Conservation (phyloP, 495 filamentous ascomycete genomes). For the Tuber melanosporum region DNA sequence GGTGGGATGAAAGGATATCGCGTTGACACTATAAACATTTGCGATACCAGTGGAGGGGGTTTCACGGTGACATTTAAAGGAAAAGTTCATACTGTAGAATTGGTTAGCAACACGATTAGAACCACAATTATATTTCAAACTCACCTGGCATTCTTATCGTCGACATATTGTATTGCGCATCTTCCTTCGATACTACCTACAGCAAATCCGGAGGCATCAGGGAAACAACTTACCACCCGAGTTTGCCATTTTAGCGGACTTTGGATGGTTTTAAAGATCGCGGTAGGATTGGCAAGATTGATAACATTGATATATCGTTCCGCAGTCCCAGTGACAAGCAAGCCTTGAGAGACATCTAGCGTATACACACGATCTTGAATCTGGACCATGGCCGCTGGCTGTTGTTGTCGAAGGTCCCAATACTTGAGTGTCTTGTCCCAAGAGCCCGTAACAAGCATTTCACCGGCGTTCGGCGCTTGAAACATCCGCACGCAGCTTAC, state of each 20-base stretch:
- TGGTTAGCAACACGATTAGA: not conserved
- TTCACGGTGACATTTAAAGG: slow-evolving; percentile 91
- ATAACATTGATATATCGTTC: slow-evolving; percentile 85
- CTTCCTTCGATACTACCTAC: slow-evolving; percentile 85
- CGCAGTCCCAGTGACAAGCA: slow-evolving; percentile 77
- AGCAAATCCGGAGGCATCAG: slow-evolving; percentile 76
- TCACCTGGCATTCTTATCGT: slow-evolving; percentile 74
- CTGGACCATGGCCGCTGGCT: slow-evolving; percentile 58
- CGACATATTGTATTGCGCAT: slow-evolving; percentile 81
- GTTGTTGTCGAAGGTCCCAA: slow-evolving; percentile 74
- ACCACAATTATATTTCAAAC: slow-evolving; percentile 15
- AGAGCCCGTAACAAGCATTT: slow-evolving; percentile 76
- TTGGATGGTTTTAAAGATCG: slow-evolving; percentile 77
- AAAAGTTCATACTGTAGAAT: slow-evolving; percentile 64
- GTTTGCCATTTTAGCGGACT: slow-evolving; percentile 87
- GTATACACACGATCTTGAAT: slow-evolving; percentile 80
- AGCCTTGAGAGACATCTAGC: slow-evolving; percentile 74
- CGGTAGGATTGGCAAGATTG: slow-evolving; percentile 68
- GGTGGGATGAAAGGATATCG: slow-evolving; percentile 76
- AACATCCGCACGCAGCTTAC: slow-evolving; percentile 75
- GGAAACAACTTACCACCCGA: slow-evolving; percentile 76
- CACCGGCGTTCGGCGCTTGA: slow-evolving; percentile 50
- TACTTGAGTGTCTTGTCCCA: slow-evolving; percentile 97
- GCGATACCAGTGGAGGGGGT: slow-evolving; percentile 55
- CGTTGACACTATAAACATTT: slow-evolving; percentile 83